These are phyloP conservation scores for Vigna mungo DNA, from an alignment of 306 rosid genomes.

Conservation along the genomic window DNA sequence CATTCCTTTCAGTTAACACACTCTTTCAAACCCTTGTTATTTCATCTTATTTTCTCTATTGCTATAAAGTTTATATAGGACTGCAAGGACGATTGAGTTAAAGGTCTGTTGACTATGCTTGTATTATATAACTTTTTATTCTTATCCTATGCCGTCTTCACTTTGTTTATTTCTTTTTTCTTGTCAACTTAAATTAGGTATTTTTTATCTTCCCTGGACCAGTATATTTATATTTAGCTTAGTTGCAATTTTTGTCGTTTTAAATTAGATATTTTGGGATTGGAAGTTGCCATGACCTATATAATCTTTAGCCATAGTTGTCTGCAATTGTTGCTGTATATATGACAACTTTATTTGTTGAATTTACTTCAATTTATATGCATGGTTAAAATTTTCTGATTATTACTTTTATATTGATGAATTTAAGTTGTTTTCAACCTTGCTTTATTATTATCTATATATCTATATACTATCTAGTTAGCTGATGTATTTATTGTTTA, in stretches of 20 bases:
- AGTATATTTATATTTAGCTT: too few relatives aligned
- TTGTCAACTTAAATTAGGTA: not conserved
- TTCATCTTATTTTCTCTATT: not conserved
- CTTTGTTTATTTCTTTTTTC: not conserved
- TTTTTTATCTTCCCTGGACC: too few relatives aligned
- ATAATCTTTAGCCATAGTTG: not conserved
- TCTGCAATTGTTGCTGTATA: not conserved
- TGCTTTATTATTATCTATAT: not conserved
- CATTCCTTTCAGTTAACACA: slow-evolving; percentile 18
- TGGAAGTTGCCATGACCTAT: too few relatives aligned
- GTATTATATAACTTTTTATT: not conserved
- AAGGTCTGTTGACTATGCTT: not conserved
- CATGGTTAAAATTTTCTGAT: not conserved
- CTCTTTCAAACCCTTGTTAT: not conserved
- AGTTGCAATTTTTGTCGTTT: too few relatives aligned
- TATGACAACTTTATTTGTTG: not conserved
- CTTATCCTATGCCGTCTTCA: not conserved
- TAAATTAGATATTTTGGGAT: too few relatives aligned
- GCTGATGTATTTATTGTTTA: slow-evolving; percentile 1
- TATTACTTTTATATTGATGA: not conserved
- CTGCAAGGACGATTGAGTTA: not conserved
- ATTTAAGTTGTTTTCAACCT: not conserved
- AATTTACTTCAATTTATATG: not conserved
- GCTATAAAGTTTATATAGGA: not conserved
- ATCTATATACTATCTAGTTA: not conserved